phyloP scores from a whole-genome alignment of 176 grass and related monocot species.

The Neostapfia colusana region DNA sequence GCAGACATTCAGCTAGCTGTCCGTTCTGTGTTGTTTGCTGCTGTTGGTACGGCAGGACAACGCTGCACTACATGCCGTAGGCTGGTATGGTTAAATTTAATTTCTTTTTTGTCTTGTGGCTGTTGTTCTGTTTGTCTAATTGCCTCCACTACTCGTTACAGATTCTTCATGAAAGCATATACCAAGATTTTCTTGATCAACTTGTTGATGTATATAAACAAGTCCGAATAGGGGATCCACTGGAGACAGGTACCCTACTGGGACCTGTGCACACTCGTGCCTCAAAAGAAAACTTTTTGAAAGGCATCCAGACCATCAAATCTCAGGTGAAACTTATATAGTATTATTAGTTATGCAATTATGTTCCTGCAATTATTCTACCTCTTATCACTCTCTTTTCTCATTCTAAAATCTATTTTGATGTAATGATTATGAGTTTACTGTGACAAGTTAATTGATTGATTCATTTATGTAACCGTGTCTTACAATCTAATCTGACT shows the following conservation, averaged over 20 bases:
- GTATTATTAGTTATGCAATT: neutral
- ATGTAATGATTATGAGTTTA: conserved; percentile 28
- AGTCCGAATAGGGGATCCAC: conserved; percentile 91
- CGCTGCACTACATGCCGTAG: conserved; percentile 96
- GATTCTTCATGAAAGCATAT: conserved; percentile 94
- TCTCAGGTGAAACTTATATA: conserved; percentile 61
- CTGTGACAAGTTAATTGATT: neutral
- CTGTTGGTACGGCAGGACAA: conserved; percentile 97
- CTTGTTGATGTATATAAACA: conserved; percentile 94
- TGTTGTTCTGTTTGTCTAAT: conserved; percentile 29
- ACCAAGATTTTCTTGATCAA: conserved; percentile 84
- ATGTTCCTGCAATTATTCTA: conserved; percentile 12
- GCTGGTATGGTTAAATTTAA: conserved; percentile 55
- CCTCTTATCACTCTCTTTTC: neutral
- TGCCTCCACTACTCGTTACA: conserved; percentile 33
- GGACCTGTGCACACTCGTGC: conserved; percentile 84
- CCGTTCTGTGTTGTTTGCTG: conserved; percentile 91
- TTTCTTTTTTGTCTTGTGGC: neutral
- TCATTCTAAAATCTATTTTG: conserved; percentile 11
- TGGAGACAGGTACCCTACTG: conserved; percentile 89
- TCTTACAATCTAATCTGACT: conserved; percentile 22
- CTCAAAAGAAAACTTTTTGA: conserved; percentile 81
- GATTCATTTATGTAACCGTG: conserved; percentile 17
- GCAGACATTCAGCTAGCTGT: conserved; percentile 96
- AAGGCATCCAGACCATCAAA: conserved; percentile 81